Percentiles rank a stretch among this genome's conserved stretches.
phyloP scores from a whole-genome alignment of 1,139 yeast species.

The Sugiyamaella paludigena region DNA sequence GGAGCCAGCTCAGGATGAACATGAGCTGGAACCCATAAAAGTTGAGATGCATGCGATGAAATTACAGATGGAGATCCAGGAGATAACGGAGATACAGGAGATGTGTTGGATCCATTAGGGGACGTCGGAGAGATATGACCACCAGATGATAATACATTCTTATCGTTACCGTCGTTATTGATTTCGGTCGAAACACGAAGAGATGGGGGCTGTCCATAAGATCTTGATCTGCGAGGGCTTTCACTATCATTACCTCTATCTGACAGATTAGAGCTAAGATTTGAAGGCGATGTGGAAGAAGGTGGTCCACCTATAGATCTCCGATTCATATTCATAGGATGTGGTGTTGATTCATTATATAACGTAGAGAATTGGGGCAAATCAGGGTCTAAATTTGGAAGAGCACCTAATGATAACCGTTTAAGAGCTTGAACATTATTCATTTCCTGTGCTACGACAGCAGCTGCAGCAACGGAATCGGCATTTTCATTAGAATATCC shows the following conservation, averaged over 20 bases:
- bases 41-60: conserved; percentile 34
- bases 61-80: conserved; percentile 15
- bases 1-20: conserved; percentile 94
- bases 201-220: too few relatives aligned
- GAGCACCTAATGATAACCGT: conserved; percentile 47
- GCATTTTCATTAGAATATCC: conserved; percentile 18
- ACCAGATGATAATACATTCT: background rate
- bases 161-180: too few relatives aligned
- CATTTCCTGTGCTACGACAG: conserved; percentile 50
- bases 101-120: background rate
- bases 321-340: conserved; percentile 14
- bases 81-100: conserved; percentile 1
- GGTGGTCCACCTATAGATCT: conserved; percentile 14
- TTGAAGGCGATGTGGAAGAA: conserved; percentile 12
- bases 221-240: background rate
- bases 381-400: conserved; percentile 47
- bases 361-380: conserved; percentile 34
- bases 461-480: conserved; percentile 32
- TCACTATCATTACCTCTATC: background rate
- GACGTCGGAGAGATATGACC: background rate
- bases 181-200: too few relatives aligned
- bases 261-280: conserved; percentile 5
- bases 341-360: conserved; percentile 14
- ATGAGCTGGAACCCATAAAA: conserved; percentile 91
- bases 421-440: conserved; percentile 47